A percentile compares a stretch with the other conserved stretches of the same genome.
phyloP scores from a whole-genome alignment of 2,329 filamentous ascomycete species.

The Monosporascus cannonballus region DNA sequence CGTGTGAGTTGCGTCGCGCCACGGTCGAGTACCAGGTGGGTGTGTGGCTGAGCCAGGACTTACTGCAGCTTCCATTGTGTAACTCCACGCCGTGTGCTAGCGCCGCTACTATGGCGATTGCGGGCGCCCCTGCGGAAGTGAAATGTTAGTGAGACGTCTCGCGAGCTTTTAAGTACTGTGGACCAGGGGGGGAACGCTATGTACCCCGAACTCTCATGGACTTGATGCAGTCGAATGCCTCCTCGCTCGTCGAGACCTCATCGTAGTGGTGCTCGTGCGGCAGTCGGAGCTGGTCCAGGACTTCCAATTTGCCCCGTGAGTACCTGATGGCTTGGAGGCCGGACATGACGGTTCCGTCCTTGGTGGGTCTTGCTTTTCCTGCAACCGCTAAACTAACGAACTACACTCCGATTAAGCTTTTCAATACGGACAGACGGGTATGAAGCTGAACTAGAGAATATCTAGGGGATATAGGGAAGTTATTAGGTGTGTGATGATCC shows the following conservation, averaged over 20 bases:
- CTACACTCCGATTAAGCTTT: background rate
- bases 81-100: slow-evolving; percentile 84
- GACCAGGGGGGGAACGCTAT: background rate
- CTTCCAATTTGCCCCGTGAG: slow-evolving; percentile 62
- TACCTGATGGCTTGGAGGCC: slow-evolving; percentile 74
- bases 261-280: slow-evolving; percentile 79
- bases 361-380: too few species aligned
- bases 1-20: background rate
- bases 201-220: slow-evolving; percentile 67
- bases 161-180: slow-evolving; percentile 63
- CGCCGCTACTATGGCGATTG: slow-evolving; percentile 96
- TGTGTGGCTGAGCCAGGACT: slow-evolving; percentile 14
- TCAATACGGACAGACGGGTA: background rate
- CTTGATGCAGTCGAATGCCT: slow-evolving; percentile 78
- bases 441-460: too few species aligned
- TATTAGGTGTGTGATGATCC: too few species aligned
- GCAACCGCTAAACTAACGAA: too few species aligned
- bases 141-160: slow-evolving; percentile 47
- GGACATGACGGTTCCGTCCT: slow-evolving; percentile 33
- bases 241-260: slow-evolving; percentile 59
- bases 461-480: too few species aligned
- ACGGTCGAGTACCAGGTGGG: background rate
- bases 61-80: slow-evolving; percentile 44
- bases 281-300: slow-evolving; percentile 77
- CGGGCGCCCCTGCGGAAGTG: slow-evolving; percentile 61